A percentile compares a stretch with the other conserved stretches of the same genome.
These are phyloP conservation scores for Aquilaria agallochum DNA, from an alignment of 441 rosid genomes.

Conservation along the genomic window DNA sequence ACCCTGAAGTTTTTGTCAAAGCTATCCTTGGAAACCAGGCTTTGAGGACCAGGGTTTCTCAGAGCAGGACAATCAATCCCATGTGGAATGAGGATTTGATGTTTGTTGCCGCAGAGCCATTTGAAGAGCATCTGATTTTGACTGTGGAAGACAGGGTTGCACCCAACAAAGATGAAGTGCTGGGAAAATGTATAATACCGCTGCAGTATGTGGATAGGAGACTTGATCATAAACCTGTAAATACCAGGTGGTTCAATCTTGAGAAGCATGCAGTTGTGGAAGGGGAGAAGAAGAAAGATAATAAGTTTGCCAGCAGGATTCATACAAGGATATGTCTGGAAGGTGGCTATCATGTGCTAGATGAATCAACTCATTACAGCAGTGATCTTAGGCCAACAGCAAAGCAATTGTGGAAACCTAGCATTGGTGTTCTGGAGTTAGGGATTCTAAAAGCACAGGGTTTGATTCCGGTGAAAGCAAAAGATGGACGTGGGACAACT, in stretches of 20 bases:
- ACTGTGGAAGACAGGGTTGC: constrained; percentile 90
- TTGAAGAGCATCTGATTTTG: constrained; percentile 77
- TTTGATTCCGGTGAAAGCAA: constrained; percentile 83
- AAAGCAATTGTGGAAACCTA: constrained; percentile 83
- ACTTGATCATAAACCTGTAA: constrained; percentile 74
- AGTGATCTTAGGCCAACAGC: constrained; percentile 97
- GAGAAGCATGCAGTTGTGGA: constrained; percentile 69
- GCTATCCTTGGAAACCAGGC: constrained; percentile 67
- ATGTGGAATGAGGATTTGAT: constrained; percentile 97
- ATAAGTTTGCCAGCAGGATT: constrained; percentile 80
- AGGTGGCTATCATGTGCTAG: constrained; percentile 96
- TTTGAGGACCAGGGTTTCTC: constrained; percentile 62
- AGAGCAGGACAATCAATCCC: constrained; percentile 60
- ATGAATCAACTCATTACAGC: constrained; percentile 93
- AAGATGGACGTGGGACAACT: constrained; percentile 87
- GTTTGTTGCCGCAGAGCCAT: constrained; percentile 96
- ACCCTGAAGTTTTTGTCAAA: constrained; percentile 81
- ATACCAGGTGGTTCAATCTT: constrained; percentile 76
- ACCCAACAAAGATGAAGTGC: constrained; percentile 79
- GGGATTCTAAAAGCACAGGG: constrained; percentile 86
- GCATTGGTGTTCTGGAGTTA: constrained; percentile 81
- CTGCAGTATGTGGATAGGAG: constrained; percentile 62
- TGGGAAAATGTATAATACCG: constrained; percentile 61
- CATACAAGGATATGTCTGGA: constrained; percentile 91
- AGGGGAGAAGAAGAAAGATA: constrained; percentile 83